Base-by-base conservation (phyloP, 2,329 filamentous ascomycete genomes). In the Apiospora phragmitis region DNA sequence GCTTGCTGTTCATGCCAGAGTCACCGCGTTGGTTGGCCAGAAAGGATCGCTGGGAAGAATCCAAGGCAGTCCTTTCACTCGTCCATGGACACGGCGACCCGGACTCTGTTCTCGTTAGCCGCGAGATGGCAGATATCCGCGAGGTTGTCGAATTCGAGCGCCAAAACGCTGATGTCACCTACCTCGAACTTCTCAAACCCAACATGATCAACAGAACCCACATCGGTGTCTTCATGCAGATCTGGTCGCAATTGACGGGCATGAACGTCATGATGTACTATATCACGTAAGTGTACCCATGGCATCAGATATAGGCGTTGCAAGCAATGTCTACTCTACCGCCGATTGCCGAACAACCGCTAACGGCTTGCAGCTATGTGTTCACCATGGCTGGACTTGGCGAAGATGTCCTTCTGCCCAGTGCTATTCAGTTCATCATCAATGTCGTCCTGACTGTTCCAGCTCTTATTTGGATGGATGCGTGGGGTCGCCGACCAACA, bases 371-470 rank as follows among this genome's bases (percentile, higher is more conserved):
- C 32, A 62, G 55, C 21, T 93, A 92, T 73, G 87, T 93, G 71
- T 93, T 93, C 79, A 85, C 85, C 14, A 94, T 94, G 92, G 91
- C 91, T 21, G 91, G 91, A 12, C 83, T 92, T n/a, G 82, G 80
- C 1, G 86, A 88, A 74, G 86, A 85, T 69, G 87, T 89, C 47
- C 85, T 94, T 11, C 80, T 93, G 62, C 87, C 91, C 9, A 92
- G 90, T 24, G 89, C 88, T 12, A 93, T 93, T 73, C 90, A 93
- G 77, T 93, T 93, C 78, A 86, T 94, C 75, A 93, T 95, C 84
- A 95, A 95, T 79, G 93, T 95, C 1, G 72, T 91, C 68, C 93
- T 94, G 90, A 95, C 93, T 0, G 79, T 95, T 3, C 92, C 92
- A 0, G 93, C 93, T 1, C 86, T 95, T 32, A 81, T 95, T 70